Conservation (phyloP, 73 alveolate genomes). For the Paramecium sonneborni region DNA sequence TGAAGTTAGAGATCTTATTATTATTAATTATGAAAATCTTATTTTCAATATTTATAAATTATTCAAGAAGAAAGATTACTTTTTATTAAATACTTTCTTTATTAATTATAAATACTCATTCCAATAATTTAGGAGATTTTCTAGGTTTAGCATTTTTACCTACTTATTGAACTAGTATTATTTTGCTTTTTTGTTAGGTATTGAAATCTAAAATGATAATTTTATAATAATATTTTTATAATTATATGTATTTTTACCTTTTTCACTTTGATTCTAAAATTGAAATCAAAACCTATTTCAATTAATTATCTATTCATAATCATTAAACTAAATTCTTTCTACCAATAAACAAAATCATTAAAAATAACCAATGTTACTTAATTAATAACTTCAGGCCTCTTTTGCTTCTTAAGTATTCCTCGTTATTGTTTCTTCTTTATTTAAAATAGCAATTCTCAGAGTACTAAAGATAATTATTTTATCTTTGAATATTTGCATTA, state of each 20-base stretch:
- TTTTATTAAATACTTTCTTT: too few species aligned
- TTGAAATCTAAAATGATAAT: too few species aligned
- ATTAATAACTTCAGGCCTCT: slow-evolving; percentile 36
- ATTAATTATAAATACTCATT: background rate
- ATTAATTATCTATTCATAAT: background rate
- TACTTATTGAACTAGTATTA: slow-evolving; percentile 7
- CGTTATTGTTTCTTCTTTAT: slow-evolving; percentile 58
- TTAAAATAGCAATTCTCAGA: slow-evolving; percentile 78
- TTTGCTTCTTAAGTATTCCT: slow-evolving; percentile 23
- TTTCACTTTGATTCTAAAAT: background rate
- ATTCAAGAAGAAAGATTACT: too few species aligned
- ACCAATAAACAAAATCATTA: slow-evolving; percentile 49
- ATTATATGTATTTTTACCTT: background rate
- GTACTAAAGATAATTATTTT: slow-evolving; percentile 75
- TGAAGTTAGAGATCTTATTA: too few species aligned
- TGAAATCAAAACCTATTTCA: slow-evolving; percentile 30
- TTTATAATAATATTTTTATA: too few species aligned
- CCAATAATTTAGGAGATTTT: slow-evolving; percentile 5
- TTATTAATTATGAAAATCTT: too few species aligned
- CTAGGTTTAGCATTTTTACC: slow-evolving; percentile 37
- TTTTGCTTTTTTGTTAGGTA: background rate
- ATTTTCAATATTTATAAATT: too few species aligned
- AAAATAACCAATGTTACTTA: slow-evolving; percentile 29
- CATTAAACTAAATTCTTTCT: slow-evolving; percentile 37
- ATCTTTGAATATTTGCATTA: slow-evolving; percentile 73